Conservation (phyloP, 148 eudicot genomes). For the Polygonum aviculare region DNA sequence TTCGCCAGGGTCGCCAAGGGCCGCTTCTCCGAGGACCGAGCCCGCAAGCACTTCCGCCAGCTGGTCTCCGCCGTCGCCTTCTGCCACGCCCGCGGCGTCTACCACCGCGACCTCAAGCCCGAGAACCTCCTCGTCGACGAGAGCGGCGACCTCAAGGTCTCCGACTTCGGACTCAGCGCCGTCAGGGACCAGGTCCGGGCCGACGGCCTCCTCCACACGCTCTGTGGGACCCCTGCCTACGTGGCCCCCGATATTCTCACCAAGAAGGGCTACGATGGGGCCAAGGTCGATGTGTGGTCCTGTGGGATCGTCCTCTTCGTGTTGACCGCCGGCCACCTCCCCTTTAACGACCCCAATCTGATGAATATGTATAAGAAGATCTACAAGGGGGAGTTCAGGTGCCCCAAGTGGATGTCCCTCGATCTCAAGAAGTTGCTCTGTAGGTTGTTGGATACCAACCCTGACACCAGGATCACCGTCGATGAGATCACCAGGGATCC, state of each 20-base stretch:
- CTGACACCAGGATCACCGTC: slow-evolving; percentile 42
- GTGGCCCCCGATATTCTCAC: slow-evolving; percentile 73
- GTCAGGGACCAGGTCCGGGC: slow-evolving; percentile 28
- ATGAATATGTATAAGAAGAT: slow-evolving; percentile 72
- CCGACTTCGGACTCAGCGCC: slow-evolving; percentile 77
- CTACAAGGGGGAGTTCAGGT: slow-evolving; percentile 58
- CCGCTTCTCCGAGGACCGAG: slow-evolving; percentile 52
- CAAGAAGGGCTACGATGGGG: slow-evolving; percentile 70
- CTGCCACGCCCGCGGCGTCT: slow-evolving; percentile 68
- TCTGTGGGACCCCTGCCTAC: slow-evolving; percentile 90
- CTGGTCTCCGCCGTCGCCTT: slow-evolving; percentile 57
- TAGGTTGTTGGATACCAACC: slow-evolving; percentile 53
- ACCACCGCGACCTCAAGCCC: slow-evolving; percentile 69
- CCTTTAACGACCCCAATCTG: slow-evolving; percentile 65
- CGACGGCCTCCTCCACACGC: slow-evolving; percentile 60
- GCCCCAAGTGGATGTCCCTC: slow-evolving; percentile 61
- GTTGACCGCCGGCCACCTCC: slow-evolving; percentile 56
- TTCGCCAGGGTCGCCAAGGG: slow-evolving; percentile 61
- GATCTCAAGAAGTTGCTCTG: slow-evolving; percentile 42
- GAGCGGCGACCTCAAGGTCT: slow-evolving; percentile 45
- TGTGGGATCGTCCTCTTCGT: slow-evolving; percentile 69
- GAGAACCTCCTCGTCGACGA: slow-evolving; percentile 68
- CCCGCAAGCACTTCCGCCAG: slow-evolving; percentile 55
- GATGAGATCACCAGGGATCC: slow-evolving; percentile 52
- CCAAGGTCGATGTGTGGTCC: slow-evolving; percentile 68